These are phyloP conservation scores for Pichia paraexigua DNA, from an alignment of 805 yeast genomes.

Conservation along the genomic window DNA sequence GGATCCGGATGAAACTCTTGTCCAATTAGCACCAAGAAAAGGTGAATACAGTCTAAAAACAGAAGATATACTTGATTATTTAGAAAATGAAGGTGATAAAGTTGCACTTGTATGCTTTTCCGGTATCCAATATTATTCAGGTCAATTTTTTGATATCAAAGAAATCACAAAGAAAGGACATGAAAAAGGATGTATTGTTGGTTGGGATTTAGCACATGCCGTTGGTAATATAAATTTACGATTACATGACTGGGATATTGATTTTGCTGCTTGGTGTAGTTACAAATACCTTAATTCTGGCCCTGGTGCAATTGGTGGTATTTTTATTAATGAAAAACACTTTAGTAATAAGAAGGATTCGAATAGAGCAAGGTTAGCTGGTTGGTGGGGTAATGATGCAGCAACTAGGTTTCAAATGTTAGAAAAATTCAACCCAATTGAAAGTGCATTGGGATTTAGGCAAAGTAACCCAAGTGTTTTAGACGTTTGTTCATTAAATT, in stretches of 20 bases:
- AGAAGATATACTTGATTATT: slow-evolving; percentile 48
- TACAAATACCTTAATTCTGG: slow-evolving; percentile 89
- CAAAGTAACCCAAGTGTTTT: slow-evolving; percentile 88
- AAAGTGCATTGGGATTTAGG: slow-evolving; percentile 81
- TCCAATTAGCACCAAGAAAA: slow-evolving; percentile 55
- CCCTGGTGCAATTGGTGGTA: slow-evolving; percentile 89
- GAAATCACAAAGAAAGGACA: slow-evolving; percentile 63
- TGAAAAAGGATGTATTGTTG: slow-evolving; percentile 46
- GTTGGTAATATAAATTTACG: slow-evolving; percentile 75
- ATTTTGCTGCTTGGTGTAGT: slow-evolving; percentile 92
- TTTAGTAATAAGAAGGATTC: slow-evolving; percentile 26
- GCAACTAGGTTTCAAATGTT: slow-evolving; percentile 69
- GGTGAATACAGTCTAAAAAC: slow-evolving; percentile 54
- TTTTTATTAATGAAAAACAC: slow-evolving; percentile 58
- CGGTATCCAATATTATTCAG: slow-evolving; percentile 89
- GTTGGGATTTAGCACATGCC: slow-evolving; percentile 96
- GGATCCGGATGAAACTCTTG: slow-evolving; percentile 43
- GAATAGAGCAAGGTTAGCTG: slow-evolving; percentile 65
- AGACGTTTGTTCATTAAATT: slow-evolving; percentile 66
- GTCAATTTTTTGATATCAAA: slow-evolving; percentile 74
- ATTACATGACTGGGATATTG: slow-evolving; percentile 84
- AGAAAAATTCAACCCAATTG: slow-evolving; percentile 68
- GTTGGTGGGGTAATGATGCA: slow-evolving; percentile 95
- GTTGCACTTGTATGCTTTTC: slow-evolving; percentile 73
- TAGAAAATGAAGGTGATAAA: slow-evolving; percentile 49